phyloP scores from a whole-genome alignment of 108 stramenopile genomes.

The Cyclotella choctawhatcheeana region DNA sequence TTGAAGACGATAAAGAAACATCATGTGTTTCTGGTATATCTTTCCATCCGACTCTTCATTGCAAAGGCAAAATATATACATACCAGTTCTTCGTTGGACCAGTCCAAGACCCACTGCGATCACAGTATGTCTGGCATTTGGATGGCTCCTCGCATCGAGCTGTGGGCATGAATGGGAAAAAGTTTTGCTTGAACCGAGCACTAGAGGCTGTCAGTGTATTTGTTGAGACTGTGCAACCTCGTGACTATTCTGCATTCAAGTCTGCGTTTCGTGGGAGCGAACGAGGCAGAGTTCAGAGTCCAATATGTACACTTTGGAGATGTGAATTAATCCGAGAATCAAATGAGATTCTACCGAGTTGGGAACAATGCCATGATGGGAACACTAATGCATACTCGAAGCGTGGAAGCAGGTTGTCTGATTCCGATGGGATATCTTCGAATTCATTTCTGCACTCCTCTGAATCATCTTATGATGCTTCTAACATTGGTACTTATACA shows the following conservation, averaged over 20 bases:
- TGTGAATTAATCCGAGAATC: conserved; percentile 39
- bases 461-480: conserved; percentile 17
- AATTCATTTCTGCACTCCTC: not conserved
- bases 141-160: conserved; percentile 49
- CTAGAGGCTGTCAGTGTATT: conserved; percentile 36
- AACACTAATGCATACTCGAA: not conserved
- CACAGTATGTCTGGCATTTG: conserved; percentile 66
- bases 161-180: conserved; percentile 51
- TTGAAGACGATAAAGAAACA: not conserved
- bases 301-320: conserved; percentile 54
- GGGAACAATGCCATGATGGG: conserved; percentile 19
- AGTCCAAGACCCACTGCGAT: conserved; percentile 66
- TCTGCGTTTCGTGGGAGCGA: conserved; percentile 69
- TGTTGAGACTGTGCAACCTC: conserved; percentile 15
- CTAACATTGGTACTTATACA: conserved; percentile 39
- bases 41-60: conserved; percentile 83
- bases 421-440: not conserved
- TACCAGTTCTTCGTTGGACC: conserved; percentile 68
- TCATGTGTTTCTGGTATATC: not conserved
- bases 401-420: conserved; percentile 30
- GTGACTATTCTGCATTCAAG: conserved; percentile 76
- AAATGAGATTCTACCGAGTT: conserved; percentile 41
- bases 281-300: conserved; percentile 44
- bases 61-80: conserved; percentile 66
- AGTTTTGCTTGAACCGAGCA: conserved; percentile 46